phyloP scores from a whole-genome alignment of 208 protist genomes.

The Trichomonas vaginalis region DNA sequence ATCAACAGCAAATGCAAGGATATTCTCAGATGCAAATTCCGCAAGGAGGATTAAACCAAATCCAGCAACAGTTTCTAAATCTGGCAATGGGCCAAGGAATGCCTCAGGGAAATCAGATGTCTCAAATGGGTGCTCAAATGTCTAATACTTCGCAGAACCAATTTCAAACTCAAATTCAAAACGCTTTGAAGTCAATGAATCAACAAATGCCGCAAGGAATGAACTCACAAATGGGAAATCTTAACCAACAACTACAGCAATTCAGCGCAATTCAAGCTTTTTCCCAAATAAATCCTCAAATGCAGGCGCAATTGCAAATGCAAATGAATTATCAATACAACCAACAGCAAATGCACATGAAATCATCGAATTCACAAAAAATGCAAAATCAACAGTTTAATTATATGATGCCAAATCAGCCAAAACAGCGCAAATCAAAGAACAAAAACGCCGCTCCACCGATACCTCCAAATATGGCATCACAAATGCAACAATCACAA shows the following conservation, averaged over 20 bases:
- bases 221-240: background rate
- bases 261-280: background rate
- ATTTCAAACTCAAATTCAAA: background rate
- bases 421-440: background rate
- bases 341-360: background rate
- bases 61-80: background rate
- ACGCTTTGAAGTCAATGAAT: background rate
- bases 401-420: background rate
- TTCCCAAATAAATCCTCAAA: background rate
- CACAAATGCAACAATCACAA: background rate
- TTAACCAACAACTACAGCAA: background rate
- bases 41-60: background rate
- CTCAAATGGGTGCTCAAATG: background rate
- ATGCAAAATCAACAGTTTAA: background rate
- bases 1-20: background rate
- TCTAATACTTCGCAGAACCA: background rate
- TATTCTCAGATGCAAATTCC: background rate
- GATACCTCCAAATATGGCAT: background rate
- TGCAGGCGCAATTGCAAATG: background rate
- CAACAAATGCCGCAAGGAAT: background rate
- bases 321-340: background rate
- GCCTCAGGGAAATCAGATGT: background rate
- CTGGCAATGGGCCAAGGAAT: background rate
- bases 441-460: background rate
- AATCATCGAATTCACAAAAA: background rate